Conservation (phyloP, 1,284 basidiomycete species). For the Peniophora sp. region DNA sequence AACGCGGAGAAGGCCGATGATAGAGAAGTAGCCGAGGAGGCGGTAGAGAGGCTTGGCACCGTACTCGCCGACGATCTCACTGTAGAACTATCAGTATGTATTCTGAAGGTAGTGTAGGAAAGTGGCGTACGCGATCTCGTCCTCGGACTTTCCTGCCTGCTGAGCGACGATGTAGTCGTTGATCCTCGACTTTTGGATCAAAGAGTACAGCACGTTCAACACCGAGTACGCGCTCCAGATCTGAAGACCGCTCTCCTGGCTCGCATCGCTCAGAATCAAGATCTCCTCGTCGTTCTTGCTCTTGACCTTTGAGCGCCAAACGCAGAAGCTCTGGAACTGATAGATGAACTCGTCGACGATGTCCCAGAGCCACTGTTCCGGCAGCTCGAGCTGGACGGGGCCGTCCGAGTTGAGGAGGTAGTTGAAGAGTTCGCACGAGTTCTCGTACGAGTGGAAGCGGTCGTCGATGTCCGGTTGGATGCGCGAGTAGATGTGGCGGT, state of each 20-base stretch:
- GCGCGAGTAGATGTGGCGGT: constrained; percentile 92
- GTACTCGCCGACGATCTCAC: constrained; percentile 88
- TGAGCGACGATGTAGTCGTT: constrained; percentile 88
- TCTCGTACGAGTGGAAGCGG: constrained; percentile 97
- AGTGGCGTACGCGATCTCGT: constrained; percentile 70
- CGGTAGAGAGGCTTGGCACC: constrained; percentile 87
- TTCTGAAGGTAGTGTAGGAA: constrained; percentile 1
- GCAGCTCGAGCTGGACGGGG: constrained; percentile 86
- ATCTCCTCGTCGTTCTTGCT: constrained; percentile 89
- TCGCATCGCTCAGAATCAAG: constrained; percentile 70
- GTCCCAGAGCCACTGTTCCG: constrained; percentile 98
- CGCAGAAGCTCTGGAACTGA: constrained; percentile 95
- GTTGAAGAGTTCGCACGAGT: constrained; percentile 98
- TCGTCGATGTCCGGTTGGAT: constrained; percentile 94
- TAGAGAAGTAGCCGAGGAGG: constrained; percentile 96
- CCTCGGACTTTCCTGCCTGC: constrained; percentile 70
- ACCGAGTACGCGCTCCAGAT: constrained; percentile 98
- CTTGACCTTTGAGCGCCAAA: constrained; percentile 82
- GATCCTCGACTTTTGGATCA: constrained; percentile 95
- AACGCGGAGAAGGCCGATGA: constrained; percentile 92
- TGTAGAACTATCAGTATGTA: constrained; percentile 21
- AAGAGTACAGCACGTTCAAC: constrained; percentile 94
- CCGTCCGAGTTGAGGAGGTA: constrained; percentile 93
- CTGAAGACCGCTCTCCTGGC: constrained; percentile 37
- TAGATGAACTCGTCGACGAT: constrained; percentile 99